Base-by-base conservation (phyloP, 129 eudicot species). In the Dittrichia graveolens region DNA sequence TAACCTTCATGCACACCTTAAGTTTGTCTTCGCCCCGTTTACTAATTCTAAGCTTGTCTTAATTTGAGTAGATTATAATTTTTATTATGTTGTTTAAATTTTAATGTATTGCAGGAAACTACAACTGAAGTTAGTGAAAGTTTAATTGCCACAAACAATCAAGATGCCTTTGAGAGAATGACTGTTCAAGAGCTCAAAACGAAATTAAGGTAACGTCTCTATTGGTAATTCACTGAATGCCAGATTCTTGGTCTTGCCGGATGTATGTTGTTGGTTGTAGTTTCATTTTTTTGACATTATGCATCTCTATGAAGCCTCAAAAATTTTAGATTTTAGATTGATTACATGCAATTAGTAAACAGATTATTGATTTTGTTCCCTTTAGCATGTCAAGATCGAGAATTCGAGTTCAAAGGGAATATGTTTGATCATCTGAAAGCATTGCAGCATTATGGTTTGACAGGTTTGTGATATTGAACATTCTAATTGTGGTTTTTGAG, bases 181-280 rank as follows among this genome's bases (percentile, higher is more conserved):
- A 87, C 92, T 11, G 83, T 87, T 72, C 86, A 81, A 69, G 81
- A 87, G 64, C 85, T 84, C 14, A 76, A 83, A 84, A 43, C 73
- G 48, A 77, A 77, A 61, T 39, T 86, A 31, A 85, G 90, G 90
- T 85, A 75, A 11, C 50, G 13, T 15, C 39, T 52, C 13, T 39
- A 39, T 6, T 38, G 47, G 46, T 12, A 34, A 34, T 59, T 43
- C 4, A 3, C 7, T 61, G 46, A 37, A 59, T 54, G 59, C 1
- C 34, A 16, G 18, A 19, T 8, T 24, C 31, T 24, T 24, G 31
- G 31, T 24, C 31, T 24, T 24, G 31, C 31, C 8, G 40, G 62
- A 24, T 24, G 9, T 19, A 0, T 8, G 6, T 19, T 56, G 40
- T 24, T 56, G 62, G 62, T 19, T 56, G n/a, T 19, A 56, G 62